These are phyloP conservation scores for Fraxinus pennsylvanica DNA, from an alignment of 257 asterid species.

Conservation along the genomic window DNA sequence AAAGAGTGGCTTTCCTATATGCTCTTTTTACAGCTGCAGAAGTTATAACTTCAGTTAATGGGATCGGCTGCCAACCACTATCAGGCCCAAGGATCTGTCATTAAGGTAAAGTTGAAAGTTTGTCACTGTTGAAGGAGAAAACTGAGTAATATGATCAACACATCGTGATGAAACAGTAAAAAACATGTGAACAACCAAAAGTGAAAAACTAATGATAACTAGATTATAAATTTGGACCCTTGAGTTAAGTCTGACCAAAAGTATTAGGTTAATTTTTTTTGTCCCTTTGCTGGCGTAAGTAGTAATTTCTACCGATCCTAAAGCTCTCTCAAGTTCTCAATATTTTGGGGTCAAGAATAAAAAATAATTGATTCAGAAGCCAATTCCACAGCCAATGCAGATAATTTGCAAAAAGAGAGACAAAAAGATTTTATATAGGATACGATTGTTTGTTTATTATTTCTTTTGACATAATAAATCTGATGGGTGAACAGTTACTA, in stretches of 20 bases:
- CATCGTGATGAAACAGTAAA: not conserved
- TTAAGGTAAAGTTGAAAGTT: constrained; percentile 6
- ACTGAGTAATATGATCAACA: not conserved
- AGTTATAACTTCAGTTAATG: constrained; percentile 82
- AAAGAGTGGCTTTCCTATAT: constrained; percentile 91
- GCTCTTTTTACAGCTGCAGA: constrained; percentile 83
- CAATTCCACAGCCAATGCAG: not conserved
- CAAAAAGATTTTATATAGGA: not conserved
- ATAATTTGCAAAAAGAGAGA: not conserved
- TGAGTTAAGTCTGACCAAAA: not conserved
- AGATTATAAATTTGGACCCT: not conserved
- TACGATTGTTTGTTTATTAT: not conserved
- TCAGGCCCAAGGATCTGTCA: constrained; percentile 90
- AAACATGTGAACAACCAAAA: not conserved
- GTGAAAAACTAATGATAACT: not conserved
- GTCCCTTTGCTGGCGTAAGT: not conserved
- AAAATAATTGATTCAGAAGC: not conserved
- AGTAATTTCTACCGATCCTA: too few relatives aligned
- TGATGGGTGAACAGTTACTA: not conserved
- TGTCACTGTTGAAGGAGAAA: not conserved
- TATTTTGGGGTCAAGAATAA: too few relatives aligned
- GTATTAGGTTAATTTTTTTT: not conserved
- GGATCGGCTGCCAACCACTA: constrained; percentile 93
- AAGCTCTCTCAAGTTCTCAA: too few relatives aligned
- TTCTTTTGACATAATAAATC: not conserved